These are phyloP conservation scores for Plectosphaerella plurivora DNA, from an alignment of 2,329 filamentous ascomycete genomes.

Conservation along the genomic window DNA sequence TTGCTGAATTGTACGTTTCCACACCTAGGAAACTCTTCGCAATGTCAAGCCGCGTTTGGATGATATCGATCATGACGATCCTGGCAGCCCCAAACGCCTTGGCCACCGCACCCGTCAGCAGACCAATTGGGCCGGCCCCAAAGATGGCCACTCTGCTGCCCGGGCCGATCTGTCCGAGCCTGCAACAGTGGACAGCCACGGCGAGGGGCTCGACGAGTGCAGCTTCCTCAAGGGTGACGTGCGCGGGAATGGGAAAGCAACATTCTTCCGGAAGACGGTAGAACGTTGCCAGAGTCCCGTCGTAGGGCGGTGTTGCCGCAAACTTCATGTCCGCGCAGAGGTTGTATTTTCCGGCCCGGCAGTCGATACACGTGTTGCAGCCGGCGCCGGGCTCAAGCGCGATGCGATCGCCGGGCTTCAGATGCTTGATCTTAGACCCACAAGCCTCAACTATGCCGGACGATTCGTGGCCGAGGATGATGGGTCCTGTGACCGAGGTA, in stretches of 20 bases:
- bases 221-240: conserved; percentile 44
- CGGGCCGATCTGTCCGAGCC: conserved; percentile 31
- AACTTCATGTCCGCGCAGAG: conserved; percentile 39
- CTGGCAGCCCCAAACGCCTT: conserved; percentile 38
- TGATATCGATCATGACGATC: conserved; percentile 43
- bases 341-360: conserved; percentile 34
- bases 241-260: conserved; percentile 37
- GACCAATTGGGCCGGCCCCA: conserved; percentile 45
- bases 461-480: conserved; percentile 43
- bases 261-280: conserved; percentile 41
- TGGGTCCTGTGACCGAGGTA: conserved; percentile 36
- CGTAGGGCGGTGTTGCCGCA: conserved; percentile 43
- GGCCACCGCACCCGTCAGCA: conserved; percentile 40
- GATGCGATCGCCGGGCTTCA: conserved; percentile 38
- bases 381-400: conserved; percentile 44
- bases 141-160: conserved; percentile 41
- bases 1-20: background rate
- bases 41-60: conserved; percentile 32
- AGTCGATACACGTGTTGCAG: conserved; percentile 37
- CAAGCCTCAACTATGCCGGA: conserved; percentile 35
- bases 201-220: conserved; percentile 49
- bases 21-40: conserved; percentile 32
- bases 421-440: conserved; percentile 32
- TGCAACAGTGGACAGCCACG: conserved; percentile 43
- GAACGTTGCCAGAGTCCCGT: conserved; percentile 45